These are phyloP conservation scores for Pyrenochaeta sp. DNA, from an alignment of 2,329 filamentous ascomycete genomes.

Conservation along the genomic window DNA sequence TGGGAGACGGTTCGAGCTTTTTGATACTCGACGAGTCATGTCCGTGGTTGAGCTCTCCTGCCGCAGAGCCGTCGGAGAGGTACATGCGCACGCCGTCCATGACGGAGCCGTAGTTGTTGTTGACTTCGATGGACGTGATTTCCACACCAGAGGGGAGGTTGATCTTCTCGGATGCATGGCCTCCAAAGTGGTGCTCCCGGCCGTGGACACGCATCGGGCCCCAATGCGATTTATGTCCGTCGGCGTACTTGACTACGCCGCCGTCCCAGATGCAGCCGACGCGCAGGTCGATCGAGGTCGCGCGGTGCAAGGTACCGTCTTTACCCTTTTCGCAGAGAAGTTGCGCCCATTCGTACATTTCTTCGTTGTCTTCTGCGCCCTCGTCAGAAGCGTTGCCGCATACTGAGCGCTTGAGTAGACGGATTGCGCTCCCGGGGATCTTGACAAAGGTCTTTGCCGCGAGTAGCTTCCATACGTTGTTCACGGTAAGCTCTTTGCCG, in stretches of 20 bases:
- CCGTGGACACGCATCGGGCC: conserved; percentile 40
- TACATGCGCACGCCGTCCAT: conserved; percentile 43
- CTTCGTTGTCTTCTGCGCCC: neutral
- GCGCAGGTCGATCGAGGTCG: conserved; percentile 55
- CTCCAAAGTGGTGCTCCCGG: conserved; percentile 43
- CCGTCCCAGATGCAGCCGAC: conserved; percentile 58
- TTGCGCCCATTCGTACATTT: conserved; percentile 29
- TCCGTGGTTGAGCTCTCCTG: conserved; percentile 41
- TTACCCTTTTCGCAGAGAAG: conserved; percentile 23
- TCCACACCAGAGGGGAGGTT: conserved; percentile 33
- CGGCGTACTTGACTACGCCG: conserved; percentile 56
- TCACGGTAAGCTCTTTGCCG: conserved; percentile 46
- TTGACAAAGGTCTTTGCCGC: conserved; percentile 41
- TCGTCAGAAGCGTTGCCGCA: conserved; percentile 10
- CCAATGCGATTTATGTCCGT: conserved; percentile 55
- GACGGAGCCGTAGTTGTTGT: conserved; percentile 16
- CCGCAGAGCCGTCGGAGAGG: conserved; percentile 38
- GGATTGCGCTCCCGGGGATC: conserved; percentile 51
- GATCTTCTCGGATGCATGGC: conserved; percentile 40
- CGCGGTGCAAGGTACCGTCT: conserved; percentile 48
- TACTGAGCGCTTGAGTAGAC: conserved; percentile 52
- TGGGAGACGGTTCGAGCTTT: conserved; percentile 37
- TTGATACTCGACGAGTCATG: conserved; percentile 16
- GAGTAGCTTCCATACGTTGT: conserved; percentile 47
- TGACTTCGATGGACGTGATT: conserved; percentile 45